Percentiles rank a stretch among this genome's conserved stretches.
Conservation (phyloP, 345 rosid species). For the Syzygium oleosum region DNA sequence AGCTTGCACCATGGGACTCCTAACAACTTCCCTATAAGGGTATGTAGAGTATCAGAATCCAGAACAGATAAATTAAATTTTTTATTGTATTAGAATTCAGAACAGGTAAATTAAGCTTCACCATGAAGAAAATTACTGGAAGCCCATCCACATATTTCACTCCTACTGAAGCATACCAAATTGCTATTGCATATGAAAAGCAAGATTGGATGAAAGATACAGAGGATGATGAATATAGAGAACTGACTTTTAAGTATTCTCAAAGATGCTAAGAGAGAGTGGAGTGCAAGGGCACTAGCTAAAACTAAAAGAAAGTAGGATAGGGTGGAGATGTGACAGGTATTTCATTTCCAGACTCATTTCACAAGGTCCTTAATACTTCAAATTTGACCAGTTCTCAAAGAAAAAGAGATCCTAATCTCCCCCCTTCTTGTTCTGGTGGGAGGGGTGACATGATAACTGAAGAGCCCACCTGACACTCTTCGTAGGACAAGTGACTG, state of each 20-base stretch:
- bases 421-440: background rate
- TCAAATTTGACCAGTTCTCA: background rate
- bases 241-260: background rate
- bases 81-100: constrained; percentile 9
- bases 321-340: background rate
- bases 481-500: constrained; percentile 65
- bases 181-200: background rate
- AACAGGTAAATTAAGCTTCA: background rate
- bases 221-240: background rate
- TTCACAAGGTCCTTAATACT: background rate
- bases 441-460: background rate
- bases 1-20: constrained; percentile 88
- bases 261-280: background rate
- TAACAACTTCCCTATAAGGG: constrained; percentile 64
- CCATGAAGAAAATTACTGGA: background rate
- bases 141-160: background rate
- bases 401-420: background rate
- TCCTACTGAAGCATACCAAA: background rate
- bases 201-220: background rate
- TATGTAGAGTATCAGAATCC: constrained; percentile 10
- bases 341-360: background rate
- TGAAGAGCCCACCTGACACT: constrained; percentile 35
- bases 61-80: background rate
- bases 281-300: background rate
- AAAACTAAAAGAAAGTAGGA: background rate